Percentiles rank a stretch among this genome's conserved stretches.
These are phyloP conservation scores for Podospora pseudoanserina DNA, from an alignment of 495 filamentous ascomycete species.

Conservation along the genomic window DNA sequence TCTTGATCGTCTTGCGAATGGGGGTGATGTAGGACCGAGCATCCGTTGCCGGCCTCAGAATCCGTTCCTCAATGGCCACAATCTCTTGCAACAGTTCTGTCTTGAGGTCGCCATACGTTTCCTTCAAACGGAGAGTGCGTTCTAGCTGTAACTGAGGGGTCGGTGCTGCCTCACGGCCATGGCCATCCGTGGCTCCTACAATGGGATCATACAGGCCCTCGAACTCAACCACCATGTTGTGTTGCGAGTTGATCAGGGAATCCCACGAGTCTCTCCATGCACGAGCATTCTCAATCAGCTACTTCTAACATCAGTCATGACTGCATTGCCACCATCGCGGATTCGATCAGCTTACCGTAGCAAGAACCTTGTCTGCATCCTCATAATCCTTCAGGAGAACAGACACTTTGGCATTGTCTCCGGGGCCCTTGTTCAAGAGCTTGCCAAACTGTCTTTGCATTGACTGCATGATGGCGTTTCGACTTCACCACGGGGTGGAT, in stretches of 20 bases:
- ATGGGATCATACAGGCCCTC: constrained; percentile 82
- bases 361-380: constrained; percentile 74
- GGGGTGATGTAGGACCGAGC: constrained; percentile 70
- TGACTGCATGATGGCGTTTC: constrained; percentile 61
- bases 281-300: constrained; percentile 81
- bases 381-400: constrained; percentile 79
- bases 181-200: constrained; percentile 53
- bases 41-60: constrained; percentile 68
- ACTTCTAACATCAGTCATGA: background rate
- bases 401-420: constrained; percentile 74
- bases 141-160: constrained; percentile 64
- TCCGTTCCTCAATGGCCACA: constrained; percentile 62
- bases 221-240: constrained; percentile 65
- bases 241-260: constrained; percentile 67
- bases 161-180: constrained; percentile 52
- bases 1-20: constrained; percentile 88
- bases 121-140: constrained; percentile 63
- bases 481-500: background rate
- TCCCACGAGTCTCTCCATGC: constrained; percentile 85
- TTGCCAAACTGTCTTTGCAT: constrained; percentile 74
- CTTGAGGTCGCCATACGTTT: constrained; percentile 70
- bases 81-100: constrained; percentile 73
- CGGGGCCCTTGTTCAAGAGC: constrained; percentile 63
- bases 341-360: constrained; percentile 51
- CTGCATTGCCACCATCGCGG: background rate